A percentile compares a stretch with the other conserved stretches of the same genome.
Conservation (phyloP, 73 alveolate species). For the Tetrahymena malaccensis region DNA sequence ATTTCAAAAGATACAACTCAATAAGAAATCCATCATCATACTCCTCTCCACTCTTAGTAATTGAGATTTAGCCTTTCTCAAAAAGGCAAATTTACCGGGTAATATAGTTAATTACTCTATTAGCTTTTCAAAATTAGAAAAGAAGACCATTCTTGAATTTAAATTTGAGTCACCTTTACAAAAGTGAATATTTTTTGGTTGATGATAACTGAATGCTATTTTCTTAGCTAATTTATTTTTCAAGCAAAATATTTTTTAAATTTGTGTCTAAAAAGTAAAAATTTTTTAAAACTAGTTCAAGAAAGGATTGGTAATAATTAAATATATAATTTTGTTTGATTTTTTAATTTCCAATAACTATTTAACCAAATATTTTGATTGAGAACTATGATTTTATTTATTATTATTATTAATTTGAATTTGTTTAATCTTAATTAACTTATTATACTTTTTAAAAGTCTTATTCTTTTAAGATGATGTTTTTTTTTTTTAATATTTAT, state of each 20-base stretch:
- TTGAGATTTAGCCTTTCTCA: not conserved
- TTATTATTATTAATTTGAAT: not conserved
- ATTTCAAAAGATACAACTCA: not conserved
- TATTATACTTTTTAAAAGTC: no score
- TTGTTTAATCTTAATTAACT: not conserved
- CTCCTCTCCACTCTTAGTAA: not conserved
- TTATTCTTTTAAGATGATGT: not conserved
- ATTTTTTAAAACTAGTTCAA: no score
- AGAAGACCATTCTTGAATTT: no score
- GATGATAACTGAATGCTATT: no score
- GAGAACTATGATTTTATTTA: not conserved
- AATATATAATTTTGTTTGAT: no score
- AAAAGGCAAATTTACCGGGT: not conserved
- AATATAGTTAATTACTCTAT: not conserved
- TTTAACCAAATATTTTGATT: not conserved
- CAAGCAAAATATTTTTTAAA: no score
- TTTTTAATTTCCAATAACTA: not conserved
- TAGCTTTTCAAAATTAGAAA: no score
- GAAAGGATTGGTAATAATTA: no score
- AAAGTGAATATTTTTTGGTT: no score
- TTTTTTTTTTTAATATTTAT: not conserved
- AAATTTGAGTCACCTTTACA: no score
- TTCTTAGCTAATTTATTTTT: no score
- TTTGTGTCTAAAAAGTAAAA: no score
- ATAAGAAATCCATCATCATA: not conserved